A percentile compares a stretch with the other conserved stretches of the same genome.
These are phyloP conservation scores for Cucurbita moschata DNA, from an alignment of 306 rosid genomes.

Conservation along the genomic window DNA sequence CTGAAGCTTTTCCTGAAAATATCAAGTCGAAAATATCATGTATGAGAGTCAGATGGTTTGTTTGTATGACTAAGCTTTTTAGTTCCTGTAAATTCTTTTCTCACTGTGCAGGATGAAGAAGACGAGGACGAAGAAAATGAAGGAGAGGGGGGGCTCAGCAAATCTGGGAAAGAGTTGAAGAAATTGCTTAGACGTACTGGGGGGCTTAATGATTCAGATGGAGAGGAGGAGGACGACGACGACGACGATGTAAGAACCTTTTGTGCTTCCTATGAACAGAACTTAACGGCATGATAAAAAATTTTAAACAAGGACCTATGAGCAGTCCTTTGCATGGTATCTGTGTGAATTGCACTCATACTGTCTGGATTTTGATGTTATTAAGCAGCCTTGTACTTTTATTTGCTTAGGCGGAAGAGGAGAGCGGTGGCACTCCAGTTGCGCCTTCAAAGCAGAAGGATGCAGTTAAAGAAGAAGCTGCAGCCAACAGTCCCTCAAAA, in stretches of 20 bases:
- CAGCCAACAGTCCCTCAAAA: slow-evolving; percentile 61
- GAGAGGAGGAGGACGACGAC: slow-evolving; percentile 42
- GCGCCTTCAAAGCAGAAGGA: slow-evolving; percentile 66
- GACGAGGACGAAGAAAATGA: slow-evolving; percentile 75
- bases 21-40: neutral
- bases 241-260: slow-evolving; percentile 48
- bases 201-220: slow-evolving; percentile 74
- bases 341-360: neutral
- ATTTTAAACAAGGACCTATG: neutral
- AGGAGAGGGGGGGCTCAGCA: slow-evolving; percentile 78
- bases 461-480: slow-evolving; percentile 66
- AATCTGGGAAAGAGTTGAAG: slow-evolving; percentile 93
- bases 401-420: slow-evolving; percentile 61
- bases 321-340: neutral
- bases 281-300: neutral
- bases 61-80: neutral
- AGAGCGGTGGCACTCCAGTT: slow-evolving; percentile 30
- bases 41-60: neutral
- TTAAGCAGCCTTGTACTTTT: slow-evolving; percentile 4
- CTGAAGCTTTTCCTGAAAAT: neutral
- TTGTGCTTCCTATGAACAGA: neutral
- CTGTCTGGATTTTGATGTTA: neutral
- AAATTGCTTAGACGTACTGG: slow-evolving; percentile 62
- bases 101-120: slow-evolving; percentile 46
- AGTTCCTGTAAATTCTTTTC: neutral